phyloP scores from a whole-genome alignment of 2,329 filamentous ascomycete genomes.

The Xylariaceae sp. region DNA sequence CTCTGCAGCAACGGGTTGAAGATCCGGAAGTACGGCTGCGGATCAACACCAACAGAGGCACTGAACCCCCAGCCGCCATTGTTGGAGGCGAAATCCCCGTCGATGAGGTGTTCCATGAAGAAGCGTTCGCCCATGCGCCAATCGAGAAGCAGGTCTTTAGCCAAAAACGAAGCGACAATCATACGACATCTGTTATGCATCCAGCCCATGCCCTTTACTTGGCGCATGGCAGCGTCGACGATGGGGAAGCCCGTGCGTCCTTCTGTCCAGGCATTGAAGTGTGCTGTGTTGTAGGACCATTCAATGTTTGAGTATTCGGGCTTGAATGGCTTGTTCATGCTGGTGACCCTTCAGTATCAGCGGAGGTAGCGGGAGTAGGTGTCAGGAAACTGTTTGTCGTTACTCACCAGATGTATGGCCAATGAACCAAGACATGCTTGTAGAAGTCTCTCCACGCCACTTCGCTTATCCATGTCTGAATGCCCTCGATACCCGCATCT shows the following conservation, averaged over 20 bases:
- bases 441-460: constrained; percentile 88
- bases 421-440: constrained; percentile 77
- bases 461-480: constrained; percentile 73
- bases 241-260: constrained; percentile 78
- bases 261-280: constrained; percentile 70
- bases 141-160: constrained; percentile 76
- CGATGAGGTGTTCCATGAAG: constrained; percentile 78
- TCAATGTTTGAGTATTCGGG: constrained; percentile 76
- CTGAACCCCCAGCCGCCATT: constrained; percentile 59
- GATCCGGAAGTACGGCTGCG: constrained; percentile 85
- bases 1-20: constrained; percentile 84
- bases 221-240: constrained; percentile 82
- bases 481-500: constrained; percentile 62
- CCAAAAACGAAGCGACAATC: constrained; percentile 76
- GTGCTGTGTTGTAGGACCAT: constrained; percentile 71
- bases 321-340: constrained; percentile 65
- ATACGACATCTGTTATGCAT: constrained; percentile 87
- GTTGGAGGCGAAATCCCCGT: constrained; percentile 77
- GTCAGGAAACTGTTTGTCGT: too few relatives aligned
- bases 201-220: constrained; percentile 63
- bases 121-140: constrained; percentile 78
- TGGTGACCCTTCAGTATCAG: constrained; percentile 14
- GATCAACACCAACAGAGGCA: constrained; percentile 61
- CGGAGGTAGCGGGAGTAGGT: too few relatives aligned
- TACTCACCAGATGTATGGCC: constrained; percentile 72